Conservation (phyloP, 805 yeast genomes). For the Candida gorgasii region DNA sequence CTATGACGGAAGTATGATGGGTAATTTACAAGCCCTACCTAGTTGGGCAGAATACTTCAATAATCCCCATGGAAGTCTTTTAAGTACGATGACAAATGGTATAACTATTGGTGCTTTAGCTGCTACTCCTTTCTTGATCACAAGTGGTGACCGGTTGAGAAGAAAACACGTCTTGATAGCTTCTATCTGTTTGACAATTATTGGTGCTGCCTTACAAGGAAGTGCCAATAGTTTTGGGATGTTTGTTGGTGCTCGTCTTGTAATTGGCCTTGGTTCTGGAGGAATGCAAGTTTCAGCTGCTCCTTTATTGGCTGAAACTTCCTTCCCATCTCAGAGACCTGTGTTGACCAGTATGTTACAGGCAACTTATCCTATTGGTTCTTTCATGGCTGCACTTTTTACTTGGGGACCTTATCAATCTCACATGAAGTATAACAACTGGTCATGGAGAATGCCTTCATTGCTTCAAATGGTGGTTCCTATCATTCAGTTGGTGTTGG, state of each 20-base stretch:
- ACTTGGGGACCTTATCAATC: constrained; percentile 9
- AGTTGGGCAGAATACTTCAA: constrained; percentile 44
- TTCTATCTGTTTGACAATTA: constrained; percentile 23
- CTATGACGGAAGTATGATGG: constrained; percentile 49
- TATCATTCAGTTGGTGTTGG: constrained; percentile 35
- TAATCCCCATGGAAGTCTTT: constrained; percentile 29
- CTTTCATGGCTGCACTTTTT: constrained; percentile 48
- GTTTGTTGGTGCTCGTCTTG: constrained; percentile 34
- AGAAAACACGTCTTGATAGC: constrained; percentile 28
- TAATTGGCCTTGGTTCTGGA: constrained; percentile 48
- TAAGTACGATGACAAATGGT: constrained; percentile 38
- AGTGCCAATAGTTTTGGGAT: constrained; percentile 17
- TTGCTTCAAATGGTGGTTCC: constrained; percentile 52
- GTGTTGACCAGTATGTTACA: constrained; percentile 44
- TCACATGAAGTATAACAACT: constrained; percentile 16
- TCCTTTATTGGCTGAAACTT: constrained; percentile 47
- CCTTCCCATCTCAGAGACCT: constrained; percentile 47
- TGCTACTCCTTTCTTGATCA: constrained; percentile 12
- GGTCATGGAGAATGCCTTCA: constrained; percentile 55
- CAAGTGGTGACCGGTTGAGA: constrained; percentile 22
- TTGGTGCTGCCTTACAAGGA: constrained; percentile 32
- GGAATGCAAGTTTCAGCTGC: constrained; percentile 45
- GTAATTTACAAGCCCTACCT: constrained; percentile 47
- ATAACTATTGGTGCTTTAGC: constrained; percentile 19
- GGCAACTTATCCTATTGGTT: constrained; percentile 52